Base-by-base conservation (phyloP, 441 rosid genomes). In the Arabidopsis lyrata region DNA sequence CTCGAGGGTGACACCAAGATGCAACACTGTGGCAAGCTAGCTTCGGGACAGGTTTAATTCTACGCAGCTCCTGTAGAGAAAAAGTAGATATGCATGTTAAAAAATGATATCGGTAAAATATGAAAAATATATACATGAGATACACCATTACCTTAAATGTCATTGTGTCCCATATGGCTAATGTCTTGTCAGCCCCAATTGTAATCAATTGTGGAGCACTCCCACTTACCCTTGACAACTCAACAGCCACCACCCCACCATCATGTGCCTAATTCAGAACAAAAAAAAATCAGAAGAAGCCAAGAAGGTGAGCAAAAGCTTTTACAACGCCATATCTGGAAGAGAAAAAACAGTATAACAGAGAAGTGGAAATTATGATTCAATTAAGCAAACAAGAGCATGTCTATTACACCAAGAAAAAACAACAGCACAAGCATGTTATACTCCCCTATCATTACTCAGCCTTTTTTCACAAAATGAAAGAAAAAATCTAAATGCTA, bases 1-100 rank as follows among this genome's bases (percentile, higher is more conserved):
- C 99, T 79, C 99, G 89, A 76, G 99, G 99, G 77, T 91, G 98
- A 79, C 99, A 93, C 99, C 99, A 95, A 73, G 98, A 95, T 80
- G 98, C 91, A 79, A 95, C 88, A 77, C 99, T 95, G 68, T 95
- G 97, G 82, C 97, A 95, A 58, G 99, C 92, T 80, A 91, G 87
- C 82, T 81, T 95, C 48, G 97, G 87, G 69, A 92, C 98, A 72
- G 99, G 99, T 84, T 93, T 95, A 78, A 95, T 93, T 80, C 98
- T 85, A 60, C 96, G 91, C 72, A 95, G 81, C 79, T 95, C 99
- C 98, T 95, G 89, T 60, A 73, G 49, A 77, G 36, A 38, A 81
- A 42, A 59, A 68, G 68, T n/a, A 45, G 39, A 22, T 36, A 65
- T 50, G 57, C 31, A 8, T 47, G 58, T 62, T 34, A 49, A 55